These are phyloP conservation scores for Elaeis guineensis DNA, from an alignment of 176 grass and related monocot species.

Conservation along the genomic window DNA sequence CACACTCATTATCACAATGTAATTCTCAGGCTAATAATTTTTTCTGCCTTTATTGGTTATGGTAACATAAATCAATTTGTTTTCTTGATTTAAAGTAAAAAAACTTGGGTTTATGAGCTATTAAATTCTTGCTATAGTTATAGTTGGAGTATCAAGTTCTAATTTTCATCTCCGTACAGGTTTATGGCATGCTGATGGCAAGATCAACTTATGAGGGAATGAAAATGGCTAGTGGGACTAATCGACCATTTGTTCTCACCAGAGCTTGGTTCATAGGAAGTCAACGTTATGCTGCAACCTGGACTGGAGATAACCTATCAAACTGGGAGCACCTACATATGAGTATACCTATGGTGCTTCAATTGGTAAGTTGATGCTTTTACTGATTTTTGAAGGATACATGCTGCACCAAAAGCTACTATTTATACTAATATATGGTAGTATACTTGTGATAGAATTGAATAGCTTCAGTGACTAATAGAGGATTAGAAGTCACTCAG, in stretches of 20 bases:
- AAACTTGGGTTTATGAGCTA: background rate
- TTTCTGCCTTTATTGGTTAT: background rate
- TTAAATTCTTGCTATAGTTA: background rate
- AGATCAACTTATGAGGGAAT: constrained; percentile 89
- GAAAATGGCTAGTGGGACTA: constrained; percentile 48
- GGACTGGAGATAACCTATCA: constrained; percentile 91
- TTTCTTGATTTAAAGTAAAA: background rate
- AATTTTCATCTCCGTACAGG: constrained; percentile 32
- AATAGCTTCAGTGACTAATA: no score
- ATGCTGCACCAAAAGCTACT: no score
- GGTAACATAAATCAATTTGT: no score
- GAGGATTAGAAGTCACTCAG: no score
- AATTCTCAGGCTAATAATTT: background rate
- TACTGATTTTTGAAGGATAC: background rate
- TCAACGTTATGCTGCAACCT: constrained; percentile 90
- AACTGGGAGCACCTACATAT: constrained; percentile 96
- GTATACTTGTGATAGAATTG: no score
- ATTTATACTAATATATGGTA: no score
- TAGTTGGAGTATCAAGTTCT: background rate
- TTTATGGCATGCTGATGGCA: constrained; percentile 94
- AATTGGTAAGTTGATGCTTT: constrained; percentile 54
- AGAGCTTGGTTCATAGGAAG: constrained; percentile 93
- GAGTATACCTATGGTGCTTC: constrained; percentile 94
- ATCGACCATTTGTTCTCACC: constrained; percentile 87
- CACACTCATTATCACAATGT: constrained; percentile 97